A percentile compares a stretch with the other conserved stretches of the same genome.
These are phyloP conservation scores for Agapanthus africanus DNA, from an alignment of 106 monocot species.

Conservation along the genomic window DNA sequence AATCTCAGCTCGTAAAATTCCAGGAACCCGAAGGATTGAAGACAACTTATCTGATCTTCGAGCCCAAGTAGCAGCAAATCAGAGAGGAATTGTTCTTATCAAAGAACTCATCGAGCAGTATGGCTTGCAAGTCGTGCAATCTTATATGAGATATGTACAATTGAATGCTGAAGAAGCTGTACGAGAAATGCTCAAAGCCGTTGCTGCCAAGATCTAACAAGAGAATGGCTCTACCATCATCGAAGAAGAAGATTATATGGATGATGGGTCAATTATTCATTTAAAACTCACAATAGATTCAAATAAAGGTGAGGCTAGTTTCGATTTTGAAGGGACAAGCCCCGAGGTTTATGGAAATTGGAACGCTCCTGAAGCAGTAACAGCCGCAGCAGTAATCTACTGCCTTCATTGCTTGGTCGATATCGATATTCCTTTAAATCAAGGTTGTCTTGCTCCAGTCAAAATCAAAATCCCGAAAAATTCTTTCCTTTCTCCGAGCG, in stretches of 20 bases:
- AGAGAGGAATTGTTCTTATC: slow-evolving; percentile 84
- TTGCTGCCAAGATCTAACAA: slow-evolving; percentile 41
- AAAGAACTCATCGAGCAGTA: slow-evolving; percentile 88
- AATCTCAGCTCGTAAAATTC: slow-evolving; percentile 22
- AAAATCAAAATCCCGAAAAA: slow-evolving; percentile 69
- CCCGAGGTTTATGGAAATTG: slow-evolving; percentile 94
- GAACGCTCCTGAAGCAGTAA: slow-evolving; percentile 93
- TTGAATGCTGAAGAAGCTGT: slow-evolving; percentile 90
- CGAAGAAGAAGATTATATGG: slow-evolving; percentile 92
- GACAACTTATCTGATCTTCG: slow-evolving; percentile 90
- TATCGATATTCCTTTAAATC: slow-evolving; percentile 89
- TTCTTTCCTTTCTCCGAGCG: slow-evolving; percentile 83
- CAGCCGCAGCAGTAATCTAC: slow-evolving; percentile 85
- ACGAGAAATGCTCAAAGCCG: slow-evolving; percentile 76
- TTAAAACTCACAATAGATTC: slow-evolving; percentile 68
- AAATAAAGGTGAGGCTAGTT: slow-evolving; percentile 62
- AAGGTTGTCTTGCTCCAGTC: slow-evolving; percentile 89
- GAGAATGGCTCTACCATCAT: slow-evolving; percentile 34
- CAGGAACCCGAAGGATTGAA: slow-evolving; percentile 77
- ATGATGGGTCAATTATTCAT: slow-evolving; percentile 80
- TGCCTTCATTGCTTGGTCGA: slow-evolving; percentile 75
- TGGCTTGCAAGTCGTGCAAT: slow-evolving; percentile 58
- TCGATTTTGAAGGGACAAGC: slow-evolving; percentile 78
- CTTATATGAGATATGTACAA: slow-evolving; percentile 85
- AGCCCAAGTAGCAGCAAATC: slow-evolving; percentile 94